These are phyloP conservation scores for Taiwanofungus camphoratus DNA, from an alignment of 1,284 basidiomycete species.

Conservation along the genomic window DNA sequence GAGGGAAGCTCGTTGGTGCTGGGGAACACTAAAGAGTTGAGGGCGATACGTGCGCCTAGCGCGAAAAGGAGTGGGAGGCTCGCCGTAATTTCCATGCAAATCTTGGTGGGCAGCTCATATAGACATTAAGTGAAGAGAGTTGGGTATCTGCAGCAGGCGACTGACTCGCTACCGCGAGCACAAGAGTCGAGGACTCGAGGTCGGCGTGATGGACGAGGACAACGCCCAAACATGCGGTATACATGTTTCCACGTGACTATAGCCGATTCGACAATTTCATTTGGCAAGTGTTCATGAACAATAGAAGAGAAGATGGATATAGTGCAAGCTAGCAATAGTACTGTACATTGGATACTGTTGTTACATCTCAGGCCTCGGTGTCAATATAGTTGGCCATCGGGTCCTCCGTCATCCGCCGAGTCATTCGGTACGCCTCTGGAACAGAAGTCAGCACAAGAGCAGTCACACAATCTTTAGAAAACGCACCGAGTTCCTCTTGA, in stretches of 20 bases:
- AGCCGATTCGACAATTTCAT: too few relatives aligned
- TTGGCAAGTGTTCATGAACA: background rate
- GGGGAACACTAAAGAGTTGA: constrained; percentile 41
- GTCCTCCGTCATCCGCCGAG: constrained; percentile 65
- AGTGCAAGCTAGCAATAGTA: background rate
- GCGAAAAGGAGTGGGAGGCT: constrained; percentile 41
- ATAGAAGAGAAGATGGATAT: background rate
- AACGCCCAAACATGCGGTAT: too few relatives aligned
- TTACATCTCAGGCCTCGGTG: constrained; percentile 34
- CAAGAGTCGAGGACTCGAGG: constrained; percentile 2
- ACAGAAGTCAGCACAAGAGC: constrained; percentile 15
- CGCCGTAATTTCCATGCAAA: constrained; percentile 35
- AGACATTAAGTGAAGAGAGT: constrained; percentile 15
- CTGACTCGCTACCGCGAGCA: constrained; percentile 16
- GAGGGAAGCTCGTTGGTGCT: constrained; percentile 31
- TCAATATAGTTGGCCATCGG: constrained; percentile 88
- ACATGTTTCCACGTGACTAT: too few relatives aligned
- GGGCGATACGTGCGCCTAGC: constrained; percentile 63
- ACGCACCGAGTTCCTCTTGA: constrained; percentile 87
- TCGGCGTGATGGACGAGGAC: constrained; percentile 3
- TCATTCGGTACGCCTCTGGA: constrained; percentile 82
- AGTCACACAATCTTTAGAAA: constrained; percentile 6
- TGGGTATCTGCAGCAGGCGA: constrained; percentile 17
- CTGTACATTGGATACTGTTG: too few relatives aligned
- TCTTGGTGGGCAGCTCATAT: constrained; percentile 17